phyloP scores from a whole-genome alignment of 2,329 filamentous ascomycete species.

The Ascochyta lentis region DNA sequence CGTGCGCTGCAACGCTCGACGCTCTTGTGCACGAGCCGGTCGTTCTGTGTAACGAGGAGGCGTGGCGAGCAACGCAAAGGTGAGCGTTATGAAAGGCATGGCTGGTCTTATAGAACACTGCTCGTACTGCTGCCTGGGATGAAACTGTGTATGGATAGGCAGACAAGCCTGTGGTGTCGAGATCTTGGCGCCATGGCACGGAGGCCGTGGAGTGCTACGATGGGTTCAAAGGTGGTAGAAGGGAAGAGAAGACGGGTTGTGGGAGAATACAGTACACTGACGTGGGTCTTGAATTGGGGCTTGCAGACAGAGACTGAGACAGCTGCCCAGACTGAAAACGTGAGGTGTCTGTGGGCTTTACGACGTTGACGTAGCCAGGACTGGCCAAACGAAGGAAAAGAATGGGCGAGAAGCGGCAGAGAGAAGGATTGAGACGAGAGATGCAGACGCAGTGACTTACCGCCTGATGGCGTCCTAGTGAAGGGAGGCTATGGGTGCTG shows the following conservation, averaged over 20 bases:
- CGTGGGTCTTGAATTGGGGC: not conserved
- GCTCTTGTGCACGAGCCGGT: constrained; percentile 25
- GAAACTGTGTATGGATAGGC: not conserved
- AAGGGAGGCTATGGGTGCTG: not conserved
- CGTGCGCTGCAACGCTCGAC: constrained; percentile 22
- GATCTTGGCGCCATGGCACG: not conserved
- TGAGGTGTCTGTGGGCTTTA: not conserved
- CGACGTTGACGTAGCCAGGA: not conserved
- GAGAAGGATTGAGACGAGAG: not conserved
- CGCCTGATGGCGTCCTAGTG: too few relatives aligned
- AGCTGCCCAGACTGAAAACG: not conserved
- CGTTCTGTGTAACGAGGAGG: constrained; percentile 20
- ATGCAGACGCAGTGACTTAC: too few relatives aligned
- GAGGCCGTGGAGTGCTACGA: not conserved
- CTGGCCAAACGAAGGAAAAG: not conserved
- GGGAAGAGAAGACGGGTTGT: not conserved
- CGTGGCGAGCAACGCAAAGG: constrained; percentile 1
- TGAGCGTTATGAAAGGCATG: constrained; percentile 1
- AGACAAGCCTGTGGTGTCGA: not conserved
- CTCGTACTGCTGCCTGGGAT: constrained; percentile 2
- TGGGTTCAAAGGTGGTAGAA: not conserved
- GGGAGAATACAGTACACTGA: not conserved
- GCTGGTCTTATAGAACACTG: not conserved
- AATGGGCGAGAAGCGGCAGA: not conserved
- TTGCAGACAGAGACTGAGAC: not conserved